Base-by-base conservation (phyloP, 2,329 filamentous ascomycete genomes). In the Penicillium sp. region DNA sequence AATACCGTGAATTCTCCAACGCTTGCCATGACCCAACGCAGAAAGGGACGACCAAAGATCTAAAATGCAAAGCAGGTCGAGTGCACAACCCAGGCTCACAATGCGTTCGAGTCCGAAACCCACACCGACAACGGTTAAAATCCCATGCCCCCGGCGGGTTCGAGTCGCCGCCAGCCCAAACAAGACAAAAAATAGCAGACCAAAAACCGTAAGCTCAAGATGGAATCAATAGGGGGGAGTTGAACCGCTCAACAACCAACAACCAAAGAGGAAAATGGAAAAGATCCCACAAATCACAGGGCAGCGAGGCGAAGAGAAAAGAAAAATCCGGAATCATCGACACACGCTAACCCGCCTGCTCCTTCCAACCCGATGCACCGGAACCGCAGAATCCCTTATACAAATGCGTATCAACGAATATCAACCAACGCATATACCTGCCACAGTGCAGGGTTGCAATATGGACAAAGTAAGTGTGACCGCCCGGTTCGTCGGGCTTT, bases 301-400 rank as follows among this genome's bases (percentile, higher is more conserved):
- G 39, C 47, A 42, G 48, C 53, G 48, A 58, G 47, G 47, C 46
- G 54, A n/a, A n/a, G n/a, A 56, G 53, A 54, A 44, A 49, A n/a
- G 14, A 48, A 52, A 54, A 55, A 53, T 49, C 55, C 53, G 48
- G 54, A 65, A 66, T 58, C 62, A 57, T 63, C 55, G 54, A 64
- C 62, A 63, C 63, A 62, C 62, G 62, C 63, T 64, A 60, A n/a
- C 63, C 61, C 54, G 62, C 64, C 64, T 62, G 64, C 64, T 67
- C 64, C 64, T 64, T 61, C 62, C 63, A 62, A 65, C 63, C 61
- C 50, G 58, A 67, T 67, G 64, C 64, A 67, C 64, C 64, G 57
- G 55, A 65, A 66, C 61, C 59, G 59, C 61, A 62, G 52, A 65
- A 36, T 63, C 61, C 64, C 64, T 63, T 65, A 64, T 65, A 66